These are phyloP conservation scores for Moelleriella libera DNA, from an alignment of 2,329 filamentous ascomycete species.

Conservation along the genomic window DNA sequence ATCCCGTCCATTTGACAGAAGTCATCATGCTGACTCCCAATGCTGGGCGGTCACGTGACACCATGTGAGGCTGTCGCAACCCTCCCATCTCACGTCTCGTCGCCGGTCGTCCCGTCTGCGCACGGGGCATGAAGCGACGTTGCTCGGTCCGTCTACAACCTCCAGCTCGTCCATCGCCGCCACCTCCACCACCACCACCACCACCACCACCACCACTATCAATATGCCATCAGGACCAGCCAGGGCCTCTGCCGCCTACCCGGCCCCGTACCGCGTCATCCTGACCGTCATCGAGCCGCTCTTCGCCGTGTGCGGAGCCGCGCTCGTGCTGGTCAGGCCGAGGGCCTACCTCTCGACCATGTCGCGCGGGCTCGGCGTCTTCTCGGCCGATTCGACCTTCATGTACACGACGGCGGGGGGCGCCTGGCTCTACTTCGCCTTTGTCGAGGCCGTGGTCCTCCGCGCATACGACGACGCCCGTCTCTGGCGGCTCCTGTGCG, in stretches of 20 bases:
- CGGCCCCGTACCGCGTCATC: constrained; percentile 14
- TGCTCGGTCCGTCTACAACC: no score
- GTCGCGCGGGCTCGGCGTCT: constrained; percentile 10
- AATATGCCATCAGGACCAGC: background rate
- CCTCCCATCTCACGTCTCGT: no score
- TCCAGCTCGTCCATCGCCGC: no score
- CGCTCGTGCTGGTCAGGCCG: constrained; percentile 14
- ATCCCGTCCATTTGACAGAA: no score
- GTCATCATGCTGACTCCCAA: no score
- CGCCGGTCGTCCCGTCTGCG: no score
- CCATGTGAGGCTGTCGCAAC: no score
- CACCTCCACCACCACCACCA: no score
- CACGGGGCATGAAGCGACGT: no score
- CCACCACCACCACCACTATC: background rate
- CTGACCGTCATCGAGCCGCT: constrained; percentile 21
- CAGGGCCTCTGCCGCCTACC: background rate
- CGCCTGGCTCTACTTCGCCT: constrained; percentile 19
- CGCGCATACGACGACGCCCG: constrained; percentile 15
- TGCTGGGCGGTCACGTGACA: no score
- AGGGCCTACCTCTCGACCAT: constrained; percentile 14
- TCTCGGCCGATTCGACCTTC: constrained; percentile 10
- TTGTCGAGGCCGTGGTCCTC: constrained; percentile 21
- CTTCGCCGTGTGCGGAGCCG: constrained; percentile 15
- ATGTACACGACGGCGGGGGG: constrained; percentile 5
- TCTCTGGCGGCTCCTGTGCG: constrained; percentile 20